Base-by-base conservation (phyloP, 1,139 yeast species). In the Hansenula anomala region DNA sequence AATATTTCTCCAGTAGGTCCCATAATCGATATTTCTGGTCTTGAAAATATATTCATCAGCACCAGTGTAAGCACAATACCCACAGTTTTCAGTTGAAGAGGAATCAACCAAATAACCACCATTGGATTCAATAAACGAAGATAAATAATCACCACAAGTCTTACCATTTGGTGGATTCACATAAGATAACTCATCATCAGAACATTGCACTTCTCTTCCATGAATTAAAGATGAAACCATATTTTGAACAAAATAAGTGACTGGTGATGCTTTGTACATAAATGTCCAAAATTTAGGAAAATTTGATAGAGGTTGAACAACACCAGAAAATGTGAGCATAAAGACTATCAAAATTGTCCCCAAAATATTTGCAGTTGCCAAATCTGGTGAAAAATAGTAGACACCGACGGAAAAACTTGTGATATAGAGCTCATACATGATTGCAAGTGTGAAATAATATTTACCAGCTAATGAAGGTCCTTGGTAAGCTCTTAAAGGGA, bases 281-380 rank as follows among this genome's bases (percentile, higher is more conserved):
- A 69, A 69, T 38, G 65, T 63, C 80, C 80, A 81, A 63, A 83
- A 80, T 4, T 78, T 77, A 14, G 83, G 83, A 71, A 79, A 69
- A 37, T 70, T 60, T 4, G 51, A 41, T 18, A 61, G 63, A 13
- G 81, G 80, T 53, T 77, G 83, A 36, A 76, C 71, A 40, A 79
- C 78, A 55, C 86, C 85, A 49, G 79, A 69, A 61, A 78, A 77
- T n/a, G 71, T 63, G 39, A 78, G 64, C 58, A 76, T 61, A 45
- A 78, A 73, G 11, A 78, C 63, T 47, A 74, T 65, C 43, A 67
- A 63, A 53, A 75, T 62, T 38, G 77, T 73, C 40, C 69, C 64
- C 36, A 78, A 58, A 30, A 77, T 76, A 31, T 75, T 74, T 6
- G 84, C 84, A 30, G 83, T 13, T 14, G 30, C 19, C 20, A 37